These are phyloP conservation scores for Suillus weaverae DNA, from an alignment of 768 basidiomycete species.

Conservation along the genomic window DNA sequence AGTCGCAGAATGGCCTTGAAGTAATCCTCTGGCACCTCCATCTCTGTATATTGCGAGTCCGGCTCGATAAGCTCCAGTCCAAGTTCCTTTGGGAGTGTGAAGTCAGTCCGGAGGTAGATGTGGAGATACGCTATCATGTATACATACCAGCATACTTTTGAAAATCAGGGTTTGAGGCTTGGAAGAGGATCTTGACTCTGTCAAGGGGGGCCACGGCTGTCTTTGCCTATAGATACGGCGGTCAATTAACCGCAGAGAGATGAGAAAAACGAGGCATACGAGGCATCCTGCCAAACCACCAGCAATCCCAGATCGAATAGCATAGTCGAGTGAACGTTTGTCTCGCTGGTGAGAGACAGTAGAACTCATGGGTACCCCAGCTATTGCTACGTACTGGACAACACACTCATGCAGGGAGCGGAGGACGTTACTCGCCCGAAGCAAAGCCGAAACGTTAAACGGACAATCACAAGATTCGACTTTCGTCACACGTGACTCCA, in stretches of 20 bases:
- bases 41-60: constrained; percentile 67
- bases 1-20: constrained; percentile 96
- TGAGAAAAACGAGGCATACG: constrained; percentile 49
- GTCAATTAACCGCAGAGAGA: constrained; percentile 6
- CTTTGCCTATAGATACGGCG: constrained; percentile 64
- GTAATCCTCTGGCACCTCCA: constrained; percentile 73
- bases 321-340: constrained; percentile 57
- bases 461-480: not conserved
- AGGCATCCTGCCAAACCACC: constrained; percentile 94
- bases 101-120: constrained; percentile 25
- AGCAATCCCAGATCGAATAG: constrained; percentile 82
- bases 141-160: constrained; percentile 84
- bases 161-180: constrained; percentile 94
- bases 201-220: constrained; percentile 95
- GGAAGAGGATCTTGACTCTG: constrained; percentile 97
- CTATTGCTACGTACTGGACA: not conserved
- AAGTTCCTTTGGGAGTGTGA: constrained; percentile 58
- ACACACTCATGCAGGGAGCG: constrained; percentile 9
- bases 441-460: not conserved
- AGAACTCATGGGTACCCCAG: constrained; percentile 32
- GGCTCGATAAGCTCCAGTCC: constrained; percentile 82
- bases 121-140: constrained; percentile 34
- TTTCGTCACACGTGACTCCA: not conserved
- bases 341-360: constrained; percentile 41
- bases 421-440: not conserved